These are phyloP conservation scores for Kockiozyma suomiensis DNA, from an alignment of 805 yeast genomes.

Conservation along the genomic window DNA sequence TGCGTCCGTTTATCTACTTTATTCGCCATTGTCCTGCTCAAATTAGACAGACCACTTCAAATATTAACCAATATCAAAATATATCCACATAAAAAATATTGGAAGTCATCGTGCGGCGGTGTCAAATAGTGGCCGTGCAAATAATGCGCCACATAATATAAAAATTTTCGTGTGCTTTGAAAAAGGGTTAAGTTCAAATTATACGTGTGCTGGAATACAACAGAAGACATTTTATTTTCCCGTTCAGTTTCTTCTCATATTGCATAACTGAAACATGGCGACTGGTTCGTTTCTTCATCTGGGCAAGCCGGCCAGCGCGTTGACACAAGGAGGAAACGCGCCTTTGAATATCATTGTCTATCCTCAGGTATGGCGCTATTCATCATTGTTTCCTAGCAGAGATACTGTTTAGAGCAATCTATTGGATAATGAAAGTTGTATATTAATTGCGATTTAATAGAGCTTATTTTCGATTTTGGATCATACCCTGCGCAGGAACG, in stretches of 20 bases:
- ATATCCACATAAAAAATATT: background rate
- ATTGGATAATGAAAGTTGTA: background rate
- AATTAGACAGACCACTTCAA: background rate
- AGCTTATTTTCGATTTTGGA: slow-evolving; percentile 70
- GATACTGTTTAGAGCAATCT: background rate
- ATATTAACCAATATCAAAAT: background rate
- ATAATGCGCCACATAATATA: slow-evolving; percentile 1
- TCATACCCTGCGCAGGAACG: slow-evolving; percentile 61
- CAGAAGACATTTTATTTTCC: background rate
- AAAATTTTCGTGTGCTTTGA: slow-evolving; percentile 7
- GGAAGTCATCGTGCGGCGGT: slow-evolving; percentile 12
- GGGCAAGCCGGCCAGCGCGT: slow-evolving; percentile 27
- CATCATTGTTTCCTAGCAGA: background rate
- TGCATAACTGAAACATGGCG: slow-evolving; percentile 1
- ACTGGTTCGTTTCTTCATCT: slow-evolving; percentile 32
- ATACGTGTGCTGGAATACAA: background rate
- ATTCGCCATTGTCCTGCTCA: too few relatives aligned
- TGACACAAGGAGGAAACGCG: slow-evolving; percentile 7
- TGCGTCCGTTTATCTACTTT: slow-evolving; percentile 19
- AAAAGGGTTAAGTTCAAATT: background rate
- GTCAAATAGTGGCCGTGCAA: background rate
- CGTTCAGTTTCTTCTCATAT: background rate
- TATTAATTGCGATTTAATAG: background rate
- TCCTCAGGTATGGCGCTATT: slow-evolving; percentile 30
- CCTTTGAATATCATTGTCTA: slow-evolving; percentile 36